Evolutionary conservation across 805 yeast genomes (phyloP).

Genomic region (Saccharomyces mikatae): DNA sequence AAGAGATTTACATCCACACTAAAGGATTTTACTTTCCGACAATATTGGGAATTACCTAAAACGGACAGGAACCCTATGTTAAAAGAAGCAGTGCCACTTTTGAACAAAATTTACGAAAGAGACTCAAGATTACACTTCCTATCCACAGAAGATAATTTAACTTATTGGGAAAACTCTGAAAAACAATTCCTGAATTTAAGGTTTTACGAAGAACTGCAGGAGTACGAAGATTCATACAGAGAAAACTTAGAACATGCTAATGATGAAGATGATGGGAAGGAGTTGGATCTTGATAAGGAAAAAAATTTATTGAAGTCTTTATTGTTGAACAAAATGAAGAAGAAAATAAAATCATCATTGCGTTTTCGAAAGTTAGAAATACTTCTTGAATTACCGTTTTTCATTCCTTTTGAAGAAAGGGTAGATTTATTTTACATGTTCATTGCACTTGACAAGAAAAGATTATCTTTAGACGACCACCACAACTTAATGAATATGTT

Average conservation of each 20-base stretch:
- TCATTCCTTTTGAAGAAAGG: constrained; percentile 66
- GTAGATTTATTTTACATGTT: constrained; percentile 64
- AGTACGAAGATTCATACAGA: constrained; percentile 22
- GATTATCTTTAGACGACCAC: constrained; percentile 18
- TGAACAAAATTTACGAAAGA: constrained; percentile 23
- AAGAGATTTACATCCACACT: constrained; percentile 11
- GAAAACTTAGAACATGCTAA: constrained; percentile 9
- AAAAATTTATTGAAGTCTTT: constrained; percentile 9
- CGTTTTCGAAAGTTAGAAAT: constrained; percentile 38
- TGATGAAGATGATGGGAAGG: constrained; percentile 35
- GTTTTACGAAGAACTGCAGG: constrained; percentile 10
- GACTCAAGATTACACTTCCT: constrained; percentile 25
- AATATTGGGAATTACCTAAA: constrained; percentile 13
- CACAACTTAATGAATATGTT: constrained; percentile 12
- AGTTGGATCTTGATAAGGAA: constrained; percentile 10
- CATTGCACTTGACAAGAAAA: constrained; percentile 44
- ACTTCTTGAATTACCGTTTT: constrained; percentile 63
- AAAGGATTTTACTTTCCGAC: constrained; percentile 17
- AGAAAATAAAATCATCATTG: constrained; percentile 16
- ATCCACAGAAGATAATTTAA: constrained; percentile 7
- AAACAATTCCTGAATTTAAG: background rate
- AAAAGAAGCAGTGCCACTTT: constrained; percentile 11
- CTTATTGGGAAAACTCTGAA: constrained; percentile 16
- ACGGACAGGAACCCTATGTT: constrained; percentile 3
- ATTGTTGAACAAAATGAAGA: constrained; percentile 15